Percentiles rank a stretch among this genome's conserved stretches.
phyloP scores from a whole-genome alignment of 139 green algal species.

The Micractinium conductrix region DNA sequence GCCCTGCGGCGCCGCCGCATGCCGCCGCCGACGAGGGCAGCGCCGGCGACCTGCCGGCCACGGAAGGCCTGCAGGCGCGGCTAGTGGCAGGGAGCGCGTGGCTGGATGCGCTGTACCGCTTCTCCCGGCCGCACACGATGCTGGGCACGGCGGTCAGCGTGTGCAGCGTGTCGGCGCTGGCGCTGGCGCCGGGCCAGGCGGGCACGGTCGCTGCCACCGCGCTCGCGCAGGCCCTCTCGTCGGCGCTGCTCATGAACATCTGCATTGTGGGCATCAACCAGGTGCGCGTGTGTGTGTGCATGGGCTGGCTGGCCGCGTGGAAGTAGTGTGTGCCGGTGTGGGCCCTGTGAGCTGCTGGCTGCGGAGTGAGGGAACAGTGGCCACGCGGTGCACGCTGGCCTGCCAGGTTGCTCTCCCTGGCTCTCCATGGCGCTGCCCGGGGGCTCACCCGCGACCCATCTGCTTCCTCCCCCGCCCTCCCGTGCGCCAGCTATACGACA shows the following conservation, averaged over 20 bases:
- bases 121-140: conserved; percentile 92
- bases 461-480: background rate
- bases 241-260: conserved; percentile 95
- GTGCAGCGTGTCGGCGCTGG: conserved; percentile 81
- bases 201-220: background rate
- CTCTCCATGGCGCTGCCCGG: too few relatives aligned
- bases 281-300: background rate
- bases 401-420: too few relatives aligned
- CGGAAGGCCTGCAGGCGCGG: conserved; percentile 4
- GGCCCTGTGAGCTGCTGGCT: too few relatives aligned
- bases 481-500: conserved; percentile 38
- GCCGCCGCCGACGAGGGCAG: conserved; percentile 3
- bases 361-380: too few relatives aligned
- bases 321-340: background rate
- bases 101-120: conserved; percentile 61
- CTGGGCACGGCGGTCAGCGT: conserved; percentile 87
- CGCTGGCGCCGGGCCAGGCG: conserved; percentile 46
- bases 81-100: background rate
- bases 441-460: too few relatives aligned
- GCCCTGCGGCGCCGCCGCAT: background rate
- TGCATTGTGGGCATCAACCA: conserved; percentile 91
- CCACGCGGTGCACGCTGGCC: too few relatives aligned
- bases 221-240: conserved; percentile 63
- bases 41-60: background rate
- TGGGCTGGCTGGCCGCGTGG: too few relatives aligned